Conservation (phyloP, 2,329 filamentous ascomycete genomes). For the Cordyceps cicadae region DNA sequence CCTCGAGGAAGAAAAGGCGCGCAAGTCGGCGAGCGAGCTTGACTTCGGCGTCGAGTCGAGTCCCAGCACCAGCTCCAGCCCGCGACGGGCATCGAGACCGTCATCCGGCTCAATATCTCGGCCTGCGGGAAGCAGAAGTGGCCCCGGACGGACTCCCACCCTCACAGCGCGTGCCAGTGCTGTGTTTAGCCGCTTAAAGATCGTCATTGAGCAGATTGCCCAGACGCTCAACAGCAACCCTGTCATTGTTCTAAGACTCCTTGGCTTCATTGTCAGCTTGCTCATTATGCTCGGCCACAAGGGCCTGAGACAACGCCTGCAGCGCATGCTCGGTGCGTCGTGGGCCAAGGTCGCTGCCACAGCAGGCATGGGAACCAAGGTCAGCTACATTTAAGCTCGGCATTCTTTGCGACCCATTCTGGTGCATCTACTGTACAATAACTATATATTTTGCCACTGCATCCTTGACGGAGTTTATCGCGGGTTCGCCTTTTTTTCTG, state of each 20-base stretch:
- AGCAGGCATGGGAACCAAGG: conserved; percentile 93
- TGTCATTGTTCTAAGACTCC: conserved; percentile 47
- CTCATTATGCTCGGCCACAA: conserved; percentile 66
- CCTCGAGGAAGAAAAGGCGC: conserved; percentile 45
- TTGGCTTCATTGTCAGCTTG: conserved; percentile 75
- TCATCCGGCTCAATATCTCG: conserved; percentile 15
- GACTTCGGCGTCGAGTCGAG: conserved; percentile 62
- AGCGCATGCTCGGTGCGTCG: conserved; percentile 56
- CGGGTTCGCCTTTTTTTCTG: background rate
- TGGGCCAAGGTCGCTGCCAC: conserved; percentile 81
- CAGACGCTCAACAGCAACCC: conserved; percentile 48
- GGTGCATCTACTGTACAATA: conserved; percentile 18
- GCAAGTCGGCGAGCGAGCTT: conserved; percentile 48
- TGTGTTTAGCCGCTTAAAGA: conserved; percentile 44
- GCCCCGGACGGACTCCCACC: conserved; percentile 24
- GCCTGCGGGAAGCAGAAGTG: conserved; percentile 20
- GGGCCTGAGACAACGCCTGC: conserved; percentile 66
- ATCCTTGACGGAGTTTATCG: conserved; percentile 12
- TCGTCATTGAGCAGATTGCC: conserved; percentile 43
- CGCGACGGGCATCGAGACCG: background rate
- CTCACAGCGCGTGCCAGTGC: conserved; percentile 42
- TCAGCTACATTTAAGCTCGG: conserved; percentile 73
- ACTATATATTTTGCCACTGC: conserved; percentile 11
- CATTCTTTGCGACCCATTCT: background rate
- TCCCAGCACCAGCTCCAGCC: conserved; percentile 16